phyloP scores from a whole-genome alignment of 805 yeast genomes.

The Wilhelminamyces savonicus region DNA sequence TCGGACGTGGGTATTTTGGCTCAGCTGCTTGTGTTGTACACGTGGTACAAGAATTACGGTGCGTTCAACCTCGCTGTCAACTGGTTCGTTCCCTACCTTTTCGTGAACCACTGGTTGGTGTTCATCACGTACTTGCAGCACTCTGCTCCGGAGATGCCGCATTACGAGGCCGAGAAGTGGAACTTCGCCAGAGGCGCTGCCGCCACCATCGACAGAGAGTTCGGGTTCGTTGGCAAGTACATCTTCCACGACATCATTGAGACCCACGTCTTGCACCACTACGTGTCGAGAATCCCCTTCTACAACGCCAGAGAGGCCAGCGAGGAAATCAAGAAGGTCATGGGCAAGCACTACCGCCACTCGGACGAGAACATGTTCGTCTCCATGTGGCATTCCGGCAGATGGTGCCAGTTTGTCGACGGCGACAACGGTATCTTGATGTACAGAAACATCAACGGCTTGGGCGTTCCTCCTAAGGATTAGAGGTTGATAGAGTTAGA shows the following conservation, averaged over 20 bases:
- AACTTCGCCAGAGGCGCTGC: conserved; percentile 64
- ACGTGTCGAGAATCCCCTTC: conserved; percentile 49
- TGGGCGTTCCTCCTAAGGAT: conserved; percentile 12
- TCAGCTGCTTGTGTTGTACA: conserved; percentile 40
- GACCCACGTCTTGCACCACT: conserved; percentile 54
- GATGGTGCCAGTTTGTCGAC: conserved; percentile 68
- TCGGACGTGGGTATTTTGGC: conserved; percentile 51
- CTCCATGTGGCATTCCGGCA: conserved; percentile 49
- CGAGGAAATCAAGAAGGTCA: conserved; percentile 44
- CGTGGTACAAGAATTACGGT: conserved; percentile 46
- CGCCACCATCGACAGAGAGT: conserved; percentile 57
- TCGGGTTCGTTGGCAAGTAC: conserved; percentile 52
- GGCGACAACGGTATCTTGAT: conserved; percentile 60
- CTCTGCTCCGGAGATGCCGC: conserved; percentile 55
- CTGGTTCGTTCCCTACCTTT: conserved; percentile 54
- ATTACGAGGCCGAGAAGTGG: conserved; percentile 52
- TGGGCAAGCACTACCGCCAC: conserved; percentile 47
- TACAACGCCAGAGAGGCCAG: conserved; percentile 51
- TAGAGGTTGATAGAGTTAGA: conserved; percentile 7
- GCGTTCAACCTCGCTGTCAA: conserved; percentile 44
- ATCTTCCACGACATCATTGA: conserved; percentile 55
- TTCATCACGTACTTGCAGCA: conserved; percentile 59
- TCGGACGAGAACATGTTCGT: conserved; percentile 52
- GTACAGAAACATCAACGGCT: conserved; percentile 57
- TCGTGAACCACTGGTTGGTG: conserved; percentile 63